Base-by-base conservation (phyloP, 306 rosid species). In the Casuarina glauca region DNA sequence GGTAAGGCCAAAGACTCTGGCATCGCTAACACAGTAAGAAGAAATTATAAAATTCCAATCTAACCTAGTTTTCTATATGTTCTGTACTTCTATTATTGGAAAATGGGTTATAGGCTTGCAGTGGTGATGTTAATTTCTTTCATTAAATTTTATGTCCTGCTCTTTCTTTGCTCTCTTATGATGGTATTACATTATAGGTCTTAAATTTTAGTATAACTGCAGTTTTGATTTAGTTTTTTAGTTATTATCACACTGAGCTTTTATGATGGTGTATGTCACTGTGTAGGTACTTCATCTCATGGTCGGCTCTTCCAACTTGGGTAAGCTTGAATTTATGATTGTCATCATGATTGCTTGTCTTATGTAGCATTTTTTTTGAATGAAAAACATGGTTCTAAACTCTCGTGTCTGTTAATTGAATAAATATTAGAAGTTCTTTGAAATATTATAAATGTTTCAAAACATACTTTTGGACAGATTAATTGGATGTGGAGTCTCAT, bases 281-380 rank as follows among this genome's bases (percentile, higher is more conserved):
- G 55, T 84, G 87, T 90, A 91, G 96, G 96, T 85, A 44, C 88
- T 91, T 50, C 93, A 89, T 83, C 79, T 91, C 74, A 76, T 91
- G 91, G 67, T 91, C 19, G 88, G 89, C 76, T 76, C 87, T 77
- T 89, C 93, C 80, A 91, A 84, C 87, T 79, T 83, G 69, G 96
- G 96, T 91, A 89, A 39, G 87, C 83, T 50, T 75, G 75, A 64
- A 32, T 35, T 57, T 66, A 46, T 71, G 46, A 54, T 57, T 75
- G 16, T 46, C 74, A 41, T 38, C 53, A 61, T 75, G 55, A 76
- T 17, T 51, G 13, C 69, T 39, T 69, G 26, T 20, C 70, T 61
- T 64, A 38, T 35, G 16, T 67, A 45, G 44, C 67, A 64, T 39
- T 43, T 60, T 49, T 26, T 44, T 54, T 50, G 48, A 75, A 60